Base-by-base conservation (phyloP, 768 basidiomycete species). In the Exidia glandulosa region DNA sequence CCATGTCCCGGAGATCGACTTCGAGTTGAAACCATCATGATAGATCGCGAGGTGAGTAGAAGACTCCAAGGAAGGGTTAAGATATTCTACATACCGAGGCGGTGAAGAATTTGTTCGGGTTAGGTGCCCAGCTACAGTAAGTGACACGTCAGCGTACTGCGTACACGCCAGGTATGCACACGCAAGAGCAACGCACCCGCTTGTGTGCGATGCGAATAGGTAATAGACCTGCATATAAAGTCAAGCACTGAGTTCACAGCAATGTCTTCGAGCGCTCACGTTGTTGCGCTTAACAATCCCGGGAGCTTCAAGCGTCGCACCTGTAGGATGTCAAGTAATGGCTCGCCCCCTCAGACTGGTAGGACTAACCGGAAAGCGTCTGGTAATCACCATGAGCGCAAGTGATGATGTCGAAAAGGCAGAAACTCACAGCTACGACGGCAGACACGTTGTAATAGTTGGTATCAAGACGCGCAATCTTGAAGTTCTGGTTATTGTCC, bases 401-500 rank as follows among this genome's bases (percentile, higher is more conserved):
- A n/a, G n/a, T 37, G 36, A 19, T 10, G 19, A 37, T 19, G 36
- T 37, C 19, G 45, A 27, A 58, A 47, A 6, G 45, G 34, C n/a
- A 41, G 33, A 10, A 10, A 37, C 19, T 37, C 19, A 37, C 36
- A 9, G 50, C 25, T 2, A 75, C 75, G 59, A 79, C 74, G 12
- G 77, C 69, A 0, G 75, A 72, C 19, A 85, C 79, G 60, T 79
- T 81, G 65, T 83, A 81, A 62, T 83, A 85, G 66, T 83, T 77
- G n/a, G 76, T 62, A 62, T 83, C 81, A 58, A 84, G 69, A 48
- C 69, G 70, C 13, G 83, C 75, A 27, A 85, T 83, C 74, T 85
- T 85, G 76, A 84, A 84, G 66, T 84, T 81, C 69, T 83, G 81
- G 67, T 85, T 85, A 69, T 82, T 82, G 69, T 85, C 83, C 4